Base-by-base conservation (phyloP, 2,329 filamentous ascomycete genomes). In the Ambrosiella beaveri region DNA sequence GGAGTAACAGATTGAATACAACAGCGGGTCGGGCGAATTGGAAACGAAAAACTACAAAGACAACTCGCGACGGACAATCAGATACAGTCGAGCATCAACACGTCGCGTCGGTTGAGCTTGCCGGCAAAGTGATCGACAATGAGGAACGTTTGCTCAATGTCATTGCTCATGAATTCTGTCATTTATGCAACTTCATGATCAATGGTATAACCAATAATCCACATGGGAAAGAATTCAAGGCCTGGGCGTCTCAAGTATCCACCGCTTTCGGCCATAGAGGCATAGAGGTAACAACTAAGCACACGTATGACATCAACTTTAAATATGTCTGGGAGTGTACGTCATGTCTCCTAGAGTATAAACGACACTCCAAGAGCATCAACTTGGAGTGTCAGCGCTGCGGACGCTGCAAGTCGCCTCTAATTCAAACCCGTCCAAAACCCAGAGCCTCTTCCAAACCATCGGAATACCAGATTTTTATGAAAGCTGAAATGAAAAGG, bases 81-180 rank as follows among this genome's bases (percentile, higher is more conserved):
- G 44, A 58, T 27, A n/a, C 44, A 13, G 56, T 61, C 5, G 51
- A 59, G 17, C 67, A 75, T 63, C 70, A 71, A 15, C 76, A 79
- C 63, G 81, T 91, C 67, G 88, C 88, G 8, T 81, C 76, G 13
- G 95, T 97, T 65, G 90, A 97, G 67, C 79, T 97, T 1, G 88
- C 90, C 0, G 82, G 87, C 57, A 95, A 94, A 68, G 84, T 96
- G 52, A 89, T 97, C 62, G 82, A 88, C 66, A 78, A 84, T 65
- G 80, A 86, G 63, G 70, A 85, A 59, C 81, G 88, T 2, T 77
- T 97, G 1, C 76, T 93, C 62, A 96, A 96, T 68, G 89, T 93
- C 0, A 72, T 97, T n/a, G 88, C 91, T 0, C 93, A 98, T 68
- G 93, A 98, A 65, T 97, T 93, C 72, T 97, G 93, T 68, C 93